Evolutionary conservation across 2,329 filamentous ascomycete species (phyloP), one percentile per base, ranked within the genome.

Genomic region (Cercospora nicotianae): DNA sequence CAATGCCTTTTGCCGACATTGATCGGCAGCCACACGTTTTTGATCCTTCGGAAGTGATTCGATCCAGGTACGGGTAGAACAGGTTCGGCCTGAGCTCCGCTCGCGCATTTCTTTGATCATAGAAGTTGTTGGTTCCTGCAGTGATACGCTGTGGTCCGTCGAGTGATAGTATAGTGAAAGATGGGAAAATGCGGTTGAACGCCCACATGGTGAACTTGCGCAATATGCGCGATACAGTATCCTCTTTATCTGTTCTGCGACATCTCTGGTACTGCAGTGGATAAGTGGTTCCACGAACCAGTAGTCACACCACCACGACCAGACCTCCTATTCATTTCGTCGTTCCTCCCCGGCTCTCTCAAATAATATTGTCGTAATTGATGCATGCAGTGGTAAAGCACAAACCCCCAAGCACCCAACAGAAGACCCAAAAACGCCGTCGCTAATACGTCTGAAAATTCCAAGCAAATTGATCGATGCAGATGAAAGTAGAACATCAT

Each of bases 391-490:
- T 53, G 20, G 23, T 53, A 28, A 53, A 53, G 48, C 13, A 53
- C 5, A 30, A 53, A 53, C 5, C n/a, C 48, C 48, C 48, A 18
- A 23, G 23, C 53, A 9, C 23, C 16, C 53, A 26, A 57, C 20
- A 59, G 55, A 7, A 59, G 30, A 64, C 42, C 36, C 61, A 30
- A 58, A 4, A 23, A 64, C 62, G 51, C 62, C 62, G 16, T 59
- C 62, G 62, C 62, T 64, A 64, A 64, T 23, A n/a, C 45, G 48
- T 53, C 48, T 53, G 48, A n/a, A 28, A 53, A 16, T 53, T 26
- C 18, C n/a, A 48, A 28, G 12, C 45, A 33, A 20, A 42, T 39
- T 39, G 12, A n/a, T 63, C 30, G 45, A 31, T 63, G 42, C 28
- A 63, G 51, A 55, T 63, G 28, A 18, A 26, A 42, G 9, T 28